Evolutionary conservation across 208 protist species (phyloP).

Genomic region (Leptomonas seymouri): DNA sequence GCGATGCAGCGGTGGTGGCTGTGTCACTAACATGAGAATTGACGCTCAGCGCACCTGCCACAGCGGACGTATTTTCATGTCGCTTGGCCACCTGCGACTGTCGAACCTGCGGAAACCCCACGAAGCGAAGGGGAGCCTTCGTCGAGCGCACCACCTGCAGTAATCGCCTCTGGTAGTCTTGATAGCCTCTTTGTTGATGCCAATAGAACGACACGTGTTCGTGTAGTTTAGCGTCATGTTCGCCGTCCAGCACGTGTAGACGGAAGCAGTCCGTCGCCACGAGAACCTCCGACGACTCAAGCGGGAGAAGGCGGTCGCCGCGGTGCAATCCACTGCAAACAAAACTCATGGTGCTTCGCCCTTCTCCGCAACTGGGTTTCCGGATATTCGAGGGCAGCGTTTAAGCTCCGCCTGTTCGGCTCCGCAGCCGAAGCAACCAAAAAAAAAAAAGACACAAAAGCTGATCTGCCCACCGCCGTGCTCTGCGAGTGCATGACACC

Average conservation of each 20-base stretch:
- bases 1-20: background rate
- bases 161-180: slow-evolving; percentile 28
- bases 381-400: too few species aligned
- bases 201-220: slow-evolving; percentile 54
- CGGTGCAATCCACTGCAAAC: slow-evolving; percentile 44
- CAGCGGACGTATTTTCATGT: background rate
- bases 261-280: slow-evolving; percentile 33
- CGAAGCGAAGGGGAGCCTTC: slow-evolving; percentile 41
- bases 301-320: slow-evolving; percentile 58
- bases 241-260: slow-evolving; percentile 37
- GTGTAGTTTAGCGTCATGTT: slow-evolving; percentile 34
- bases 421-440: background rate
- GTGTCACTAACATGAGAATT: background rate
- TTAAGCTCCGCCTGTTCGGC: too few species aligned
- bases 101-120: slow-evolving; percentile 48
- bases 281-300: slow-evolving; percentile 46
- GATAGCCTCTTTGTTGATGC: slow-evolving; percentile 28
- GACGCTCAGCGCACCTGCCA: background rate
- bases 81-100: background rate
- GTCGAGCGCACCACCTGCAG: slow-evolving; percentile 53
- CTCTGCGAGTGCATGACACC: too few species aligned
- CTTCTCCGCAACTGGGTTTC: too few species aligned
- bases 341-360: slow-evolving; percentile 37
- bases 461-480: too few species aligned
- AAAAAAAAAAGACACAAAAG: background rate